A percentile compares a stretch with the other conserved stretches of the same genome.
Evolutionary conservation across 2,329 filamentous ascomycete species (phyloP).

Genomic region (Exophiala viscosa): DNA sequence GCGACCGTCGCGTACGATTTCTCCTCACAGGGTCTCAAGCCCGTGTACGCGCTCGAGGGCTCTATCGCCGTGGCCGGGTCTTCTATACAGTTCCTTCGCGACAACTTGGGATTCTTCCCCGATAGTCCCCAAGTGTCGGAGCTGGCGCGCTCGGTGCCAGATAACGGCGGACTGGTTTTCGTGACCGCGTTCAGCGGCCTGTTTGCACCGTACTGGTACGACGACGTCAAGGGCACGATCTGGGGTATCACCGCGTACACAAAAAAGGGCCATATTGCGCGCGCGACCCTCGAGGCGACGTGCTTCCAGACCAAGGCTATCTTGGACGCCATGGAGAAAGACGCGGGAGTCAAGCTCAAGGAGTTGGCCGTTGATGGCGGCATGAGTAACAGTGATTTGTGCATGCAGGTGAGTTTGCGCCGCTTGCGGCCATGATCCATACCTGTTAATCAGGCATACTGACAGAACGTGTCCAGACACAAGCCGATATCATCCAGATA

Average conservation of each 20-base stretch:
- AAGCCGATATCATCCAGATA: constrained; percentile 81
- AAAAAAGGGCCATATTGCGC: constrained; percentile 70
- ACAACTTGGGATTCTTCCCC: constrained; percentile 55
- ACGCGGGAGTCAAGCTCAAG: constrained; percentile 67
- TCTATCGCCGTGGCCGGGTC: constrained; percentile 70
- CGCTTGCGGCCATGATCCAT: too few relatives aligned
- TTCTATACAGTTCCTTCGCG: constrained; percentile 64
- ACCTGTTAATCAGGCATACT: too few relatives aligned
- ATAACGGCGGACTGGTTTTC: constrained; percentile 73
- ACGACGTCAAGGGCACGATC: constrained; percentile 75
- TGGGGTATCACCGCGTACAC: constrained; percentile 75
- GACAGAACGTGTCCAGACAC: constrained; percentile 40
- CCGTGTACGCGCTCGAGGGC: constrained; percentile 70
- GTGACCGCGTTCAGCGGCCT: constrained; percentile 79
- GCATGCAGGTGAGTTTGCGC: constrained; percentile 59
- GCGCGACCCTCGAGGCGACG: constrained; percentile 75
- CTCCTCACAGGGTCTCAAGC: constrained; percentile 50
- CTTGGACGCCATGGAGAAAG: constrained; percentile 75
- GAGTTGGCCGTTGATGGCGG: constrained; percentile 74
- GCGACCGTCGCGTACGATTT: constrained; percentile 78
- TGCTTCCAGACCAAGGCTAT: constrained; percentile 83
- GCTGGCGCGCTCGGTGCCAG: constrained; percentile 54
- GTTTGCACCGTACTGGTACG: constrained; percentile 82
- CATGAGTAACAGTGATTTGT: constrained; percentile 73
- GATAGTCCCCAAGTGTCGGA: constrained; percentile 54